These are phyloP conservation scores for Aureobasidium sp. DNA, from an alignment of 2,329 filamentous ascomycete species.

Conservation along the genomic window DNA sequence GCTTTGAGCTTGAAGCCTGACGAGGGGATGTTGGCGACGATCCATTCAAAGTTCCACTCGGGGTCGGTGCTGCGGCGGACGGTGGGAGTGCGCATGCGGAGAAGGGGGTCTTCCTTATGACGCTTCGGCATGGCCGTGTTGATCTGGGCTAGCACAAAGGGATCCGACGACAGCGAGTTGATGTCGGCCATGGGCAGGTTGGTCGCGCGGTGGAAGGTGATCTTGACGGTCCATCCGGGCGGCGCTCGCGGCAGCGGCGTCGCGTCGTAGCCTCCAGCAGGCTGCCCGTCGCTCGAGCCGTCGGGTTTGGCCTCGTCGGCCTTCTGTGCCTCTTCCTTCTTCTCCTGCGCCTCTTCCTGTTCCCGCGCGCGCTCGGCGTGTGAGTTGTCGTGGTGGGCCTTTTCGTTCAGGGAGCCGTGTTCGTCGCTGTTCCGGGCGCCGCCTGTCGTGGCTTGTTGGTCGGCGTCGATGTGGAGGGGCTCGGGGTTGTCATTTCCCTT, in stretches of 20 bases:
- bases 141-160: constrained; percentile 72
- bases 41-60: constrained; percentile 77
- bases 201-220: constrained; percentile 73
- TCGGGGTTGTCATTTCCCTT: background rate
- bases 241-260: constrained; percentile 70
- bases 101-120: constrained; percentile 77
- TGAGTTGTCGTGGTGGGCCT: background rate
- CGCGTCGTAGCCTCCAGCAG: constrained; percentile 70
- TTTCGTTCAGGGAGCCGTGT: background rate
- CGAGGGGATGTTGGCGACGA: constrained; percentile 77
- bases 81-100: constrained; percentile 70
- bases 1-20: constrained; percentile 80
- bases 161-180: constrained; percentile 70
- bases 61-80: constrained; percentile 66
- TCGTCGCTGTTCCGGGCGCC: background rate
- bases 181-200: constrained; percentile 82
- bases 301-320: constrained; percentile 18
- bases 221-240: constrained; percentile 74
- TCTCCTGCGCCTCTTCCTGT: constrained; percentile 2
- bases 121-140: constrained; percentile 61
- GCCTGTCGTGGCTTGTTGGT: background rate
- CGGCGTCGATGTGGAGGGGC: background rate
- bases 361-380: background rate
- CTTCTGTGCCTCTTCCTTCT: constrained; percentile 14
- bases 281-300: constrained; percentile 33